Base-by-base conservation (phyloP, 768 basidiomycete genomes). In the Strobilomyces confusus region DNA sequence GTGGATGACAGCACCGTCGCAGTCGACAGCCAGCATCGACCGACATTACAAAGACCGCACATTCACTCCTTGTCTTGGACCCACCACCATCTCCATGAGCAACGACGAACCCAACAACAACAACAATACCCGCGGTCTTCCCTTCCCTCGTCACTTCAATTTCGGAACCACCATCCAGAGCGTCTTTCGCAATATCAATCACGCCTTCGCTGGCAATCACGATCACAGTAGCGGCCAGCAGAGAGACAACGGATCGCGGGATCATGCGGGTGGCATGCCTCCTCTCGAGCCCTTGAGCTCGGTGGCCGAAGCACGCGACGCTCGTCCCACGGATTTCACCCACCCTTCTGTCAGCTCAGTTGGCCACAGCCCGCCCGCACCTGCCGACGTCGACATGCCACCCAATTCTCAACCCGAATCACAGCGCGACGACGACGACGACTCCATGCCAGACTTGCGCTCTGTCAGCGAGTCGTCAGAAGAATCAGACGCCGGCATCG, bases 401-500 rank as follows among this genome's bases (percentile, higher is more conserved):
- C 25, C 49, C 9, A 37, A 20, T 15, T 49, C 57, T 15, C 58
- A 43, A 15, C 17, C 17, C 26, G 33, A 49, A 25, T 44, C 52
- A 4, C 54, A 50, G 7, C 59, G 2, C 12, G 62, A 69, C 25
- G 69, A 72, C 32, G 70, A 71, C 36, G 69, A 71, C 26, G 72
- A 71, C 48, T 72, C 69, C 13, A 73, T 79, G 72, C 78, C 79
- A 12, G 71, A 66, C 0, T 65, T 79, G 20, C 71, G 70, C 48
- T 67, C 73, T 5, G 61, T 76, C 6, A 68, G 72, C 12, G 70
- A 74, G 55, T 68, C 69, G n/a, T 73, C 72, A 20, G 71, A 71
- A 23, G 69, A 65, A 25, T 72, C 72, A 17, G 66, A 68, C 3
- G 56, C 60, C 17, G 62, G 68, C 23, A 66, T 71, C 47, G 55